These are phyloP conservation scores for Mortierella sp. DNA, from an alignment of 371 early-diverging fungal genomes.

Conservation along the genomic window DNA sequence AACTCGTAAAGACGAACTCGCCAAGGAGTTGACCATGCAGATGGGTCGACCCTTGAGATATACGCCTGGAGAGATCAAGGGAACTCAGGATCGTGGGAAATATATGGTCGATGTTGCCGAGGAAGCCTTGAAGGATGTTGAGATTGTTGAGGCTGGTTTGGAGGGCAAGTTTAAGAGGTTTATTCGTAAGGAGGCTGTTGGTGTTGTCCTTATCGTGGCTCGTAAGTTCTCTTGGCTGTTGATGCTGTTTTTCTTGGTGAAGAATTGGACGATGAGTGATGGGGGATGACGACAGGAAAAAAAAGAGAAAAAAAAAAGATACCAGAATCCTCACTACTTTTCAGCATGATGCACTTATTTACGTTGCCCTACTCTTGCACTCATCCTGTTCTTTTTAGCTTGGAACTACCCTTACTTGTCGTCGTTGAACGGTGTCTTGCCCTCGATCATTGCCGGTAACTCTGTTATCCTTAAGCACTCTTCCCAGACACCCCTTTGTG, in stretches of 20 bases:
- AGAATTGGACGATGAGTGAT: conserved; percentile 5
- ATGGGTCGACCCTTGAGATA: conserved; percentile 88
- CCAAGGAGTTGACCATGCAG: conserved; percentile 72
- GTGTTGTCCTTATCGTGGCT: conserved; percentile 62
- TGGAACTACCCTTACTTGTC: conserved; percentile 81
- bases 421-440: conserved; percentile 82
- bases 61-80: conserved; percentile 80
- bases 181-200: conserved; percentile 82
- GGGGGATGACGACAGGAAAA: conserved; percentile 17
- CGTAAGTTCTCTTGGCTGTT: conserved; percentile 30
- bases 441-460: conserved; percentile 87
- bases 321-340: not conserved
- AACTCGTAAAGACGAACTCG: conserved; percentile 71
- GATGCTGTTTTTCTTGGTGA: not conserved
- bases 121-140: conserved; percentile 71
- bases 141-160: conserved; percentile 60
- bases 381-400: no score
- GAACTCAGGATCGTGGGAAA: conserved; percentile 78
- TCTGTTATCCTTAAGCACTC: conserved; percentile 87
- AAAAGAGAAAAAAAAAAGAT: not conserved
- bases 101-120: conserved; percentile 84
- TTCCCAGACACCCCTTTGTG: conserved; percentile 86
- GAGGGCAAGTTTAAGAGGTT: conserved; percentile 68
- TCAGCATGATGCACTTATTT: not conserved
- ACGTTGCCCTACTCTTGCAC: no score